Conservation (phyloP, 192 early-diverging fungal genomes). For the Umbelopsis vinacea region DNA sequence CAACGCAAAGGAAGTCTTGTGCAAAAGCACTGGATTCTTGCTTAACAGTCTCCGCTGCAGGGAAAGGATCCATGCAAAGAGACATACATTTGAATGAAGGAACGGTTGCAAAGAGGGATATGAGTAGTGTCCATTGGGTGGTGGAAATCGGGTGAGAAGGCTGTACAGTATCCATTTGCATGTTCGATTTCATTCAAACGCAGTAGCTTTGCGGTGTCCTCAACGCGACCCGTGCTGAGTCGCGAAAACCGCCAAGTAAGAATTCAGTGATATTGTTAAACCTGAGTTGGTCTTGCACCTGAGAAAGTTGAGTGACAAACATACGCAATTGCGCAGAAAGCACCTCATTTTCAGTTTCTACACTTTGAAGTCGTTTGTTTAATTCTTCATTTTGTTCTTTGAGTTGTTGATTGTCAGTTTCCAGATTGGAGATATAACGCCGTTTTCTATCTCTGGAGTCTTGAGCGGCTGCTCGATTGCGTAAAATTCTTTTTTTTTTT, state of each 20-base stretch:
- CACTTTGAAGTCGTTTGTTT: constrained; percentile 51
- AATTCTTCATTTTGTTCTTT: constrained; percentile 53
- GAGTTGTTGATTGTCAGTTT: constrained; percentile 54
- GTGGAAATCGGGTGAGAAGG: constrained; percentile 27
- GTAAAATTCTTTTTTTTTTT: constrained; percentile 57
- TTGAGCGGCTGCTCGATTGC: constrained; percentile 76
- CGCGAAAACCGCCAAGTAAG: constrained; percentile 54
- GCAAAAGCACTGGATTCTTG: constrained; percentile 21
- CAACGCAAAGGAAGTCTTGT: constrained; percentile 20
- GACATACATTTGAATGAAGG: constrained; percentile 1
- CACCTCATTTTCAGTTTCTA: constrained; percentile 54
- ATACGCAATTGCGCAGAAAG: constrained; percentile 37
- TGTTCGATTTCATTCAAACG: neutral
- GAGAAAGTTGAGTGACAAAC: constrained; percentile 38
- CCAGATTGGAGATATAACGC: constrained; percentile 63
- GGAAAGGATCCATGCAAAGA: constrained; percentile 22
- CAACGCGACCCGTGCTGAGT: constrained; percentile 54
- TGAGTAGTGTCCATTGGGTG: constrained; percentile 41
- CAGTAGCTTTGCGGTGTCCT: constrained; percentile 5
- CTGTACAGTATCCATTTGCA: neutral
- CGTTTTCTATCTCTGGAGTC: constrained; percentile 80
- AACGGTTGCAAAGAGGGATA: neutral
- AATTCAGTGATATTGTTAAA: constrained; percentile 39
- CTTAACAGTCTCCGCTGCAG: constrained; percentile 48
- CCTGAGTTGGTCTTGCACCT: constrained; percentile 46